Evolutionary conservation across 441 rosid species (phyloP).

Genomic region (Aquilaria agallochum): DNA sequence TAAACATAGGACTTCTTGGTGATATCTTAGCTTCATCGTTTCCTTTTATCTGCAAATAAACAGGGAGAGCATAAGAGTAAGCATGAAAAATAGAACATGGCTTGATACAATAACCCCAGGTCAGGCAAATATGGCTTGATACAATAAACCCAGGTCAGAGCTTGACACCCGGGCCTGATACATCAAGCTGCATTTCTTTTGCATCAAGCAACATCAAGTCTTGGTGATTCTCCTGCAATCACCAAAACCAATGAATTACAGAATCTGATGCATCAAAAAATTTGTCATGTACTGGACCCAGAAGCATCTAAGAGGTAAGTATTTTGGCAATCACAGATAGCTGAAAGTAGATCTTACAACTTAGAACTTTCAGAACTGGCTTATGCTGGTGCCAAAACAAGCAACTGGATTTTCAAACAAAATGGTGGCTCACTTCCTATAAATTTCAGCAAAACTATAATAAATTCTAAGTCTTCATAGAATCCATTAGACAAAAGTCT

Average conservation of each 20-base stretch:
- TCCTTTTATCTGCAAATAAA: conserved; percentile 65
- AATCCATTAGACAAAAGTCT: too few relatives aligned
- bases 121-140: conserved; percentile 35
- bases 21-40: conserved; percentile 68
- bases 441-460: too few relatives aligned
- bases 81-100: conserved; percentile 29
- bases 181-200: conserved; percentile 54
- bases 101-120: background rate
- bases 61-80: conserved; percentile 51
- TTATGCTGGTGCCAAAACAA: too few relatives aligned
- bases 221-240: conserved; percentile 42
- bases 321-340: background rate
- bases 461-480: too few relatives aligned
- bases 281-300: background rate
- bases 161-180: conserved; percentile 52
- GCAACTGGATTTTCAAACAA: too few relatives aligned
- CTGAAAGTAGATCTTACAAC: background rate
- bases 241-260: conserved; percentile 35
- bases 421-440: too few relatives aligned
- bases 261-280: conserved; percentile 34
- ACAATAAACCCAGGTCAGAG: conserved; percentile 37
- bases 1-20: conserved; percentile 75
- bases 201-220: conserved; percentile 49
- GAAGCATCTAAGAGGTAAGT: too few relatives aligned
- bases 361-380: too few relatives aligned